Evolutionary conservation across 2,329 filamentous ascomycete species (phyloP), one percentile per base, ranked within the genome.

Genomic region (Fusarium falciforme): DNA sequence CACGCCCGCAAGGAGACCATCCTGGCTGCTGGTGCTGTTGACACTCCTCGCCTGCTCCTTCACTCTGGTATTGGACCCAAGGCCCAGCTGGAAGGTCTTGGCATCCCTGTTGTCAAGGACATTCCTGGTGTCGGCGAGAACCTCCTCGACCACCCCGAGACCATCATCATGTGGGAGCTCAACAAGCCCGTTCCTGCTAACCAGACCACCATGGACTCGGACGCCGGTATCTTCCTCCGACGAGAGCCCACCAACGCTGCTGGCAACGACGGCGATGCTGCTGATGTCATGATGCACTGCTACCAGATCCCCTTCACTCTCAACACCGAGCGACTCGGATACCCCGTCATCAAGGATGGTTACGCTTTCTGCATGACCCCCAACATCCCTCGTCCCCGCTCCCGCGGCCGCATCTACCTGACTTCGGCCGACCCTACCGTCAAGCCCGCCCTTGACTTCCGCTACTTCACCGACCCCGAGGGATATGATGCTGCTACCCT

Each of bases 241-340:
- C 93, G 94, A 68, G 91, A 97, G 83, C 81, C 87, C 16, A 86
- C 90, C 77, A 91, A 95, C 79, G 93, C 94, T 3, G 82, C 84
- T 8, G 87, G 87, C 72, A 88, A 87, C 73, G 94, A 97, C 77
- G 93, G 93, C 61, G 89, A 93, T 71, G 92, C 93, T 64, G 93
- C 93, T 73, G 95, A 98, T 80, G 85, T 97, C 79, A 97, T 97
- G 95, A 96, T 96, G 93, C 94, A 97, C 86, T 97, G 94, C 89
- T 97, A 97, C 87, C 95, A 97, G 84, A 97, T 97, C 76, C 94
- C 94, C 63, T 97, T 97, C 85, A 93, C 92, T 72, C 90, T 95
- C 76, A 97, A 97, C 88, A 98, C 94, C 2, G 85, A 89, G 64
- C 91, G 93, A 44, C 88, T 98, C 12, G 94, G 94, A 75, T 97